Base-by-base conservation (phyloP, 768 basidiomycete genomes). In the Suillus ampliporus region DNA sequence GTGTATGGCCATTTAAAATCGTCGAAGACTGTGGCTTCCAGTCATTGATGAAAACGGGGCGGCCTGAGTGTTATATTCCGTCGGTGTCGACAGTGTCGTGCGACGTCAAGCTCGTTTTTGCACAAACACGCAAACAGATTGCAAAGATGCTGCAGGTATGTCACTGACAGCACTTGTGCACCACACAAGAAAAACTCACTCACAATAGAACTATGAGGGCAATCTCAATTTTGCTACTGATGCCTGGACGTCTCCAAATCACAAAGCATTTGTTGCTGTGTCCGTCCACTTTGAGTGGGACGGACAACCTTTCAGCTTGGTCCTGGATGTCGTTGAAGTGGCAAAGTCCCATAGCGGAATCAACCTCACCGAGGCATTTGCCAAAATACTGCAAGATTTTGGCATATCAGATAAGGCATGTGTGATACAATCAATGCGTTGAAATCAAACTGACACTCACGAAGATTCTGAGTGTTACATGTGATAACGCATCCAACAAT, bases 271-370 rank as follows among this genome's bases (percentile, higher is more conserved):
- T 44, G 61, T 78, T 5, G 77, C 75, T 0, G 53, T 76, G 4
- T 72, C 69, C 0, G 74, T 78, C 3, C 77, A 81, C 54, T 67
- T 78, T 37, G 72, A 76, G 37, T 34, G 70, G 5, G 52, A 78
- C 0, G 76, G 78, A 0, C 57, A 62, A 5, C 73, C 74, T 0
- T 31, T 78, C 0, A 43, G 59, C 0, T 68, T 79, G 11, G 35
- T 77, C 0, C 66, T 82, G 0, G 79, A 82, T 53, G 52, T 83
- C 2, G 67, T 79, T 8, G 77, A 82, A 63, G 74, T 81, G 2
- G 62, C 76, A 1, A 67, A 51, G 64, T 78, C 77, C 0, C 80
- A 83, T 60, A 65, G 70, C 0, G 76, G 80, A 7, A 15, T 68
- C 1, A 74, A 75, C 17, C 68, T 83, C 17, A 79, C 79, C 0